Conservation (phyloP, 768 basidiomycete species). For the Pisolithus orientalis region DNA sequence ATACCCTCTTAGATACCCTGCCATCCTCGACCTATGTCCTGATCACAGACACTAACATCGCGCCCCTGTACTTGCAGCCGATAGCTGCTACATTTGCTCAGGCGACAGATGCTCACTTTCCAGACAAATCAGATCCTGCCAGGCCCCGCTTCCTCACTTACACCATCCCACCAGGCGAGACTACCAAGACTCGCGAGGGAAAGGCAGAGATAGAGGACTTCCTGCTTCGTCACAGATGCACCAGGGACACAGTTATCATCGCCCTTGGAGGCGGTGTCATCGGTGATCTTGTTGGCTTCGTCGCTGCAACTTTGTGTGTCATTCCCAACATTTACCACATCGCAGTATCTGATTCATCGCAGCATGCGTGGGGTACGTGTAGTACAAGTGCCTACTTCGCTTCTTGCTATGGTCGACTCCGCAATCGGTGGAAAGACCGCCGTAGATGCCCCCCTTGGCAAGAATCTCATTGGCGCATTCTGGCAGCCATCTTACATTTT, state of each 20-base stretch:
- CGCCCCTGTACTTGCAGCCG: constrained; percentile 63
- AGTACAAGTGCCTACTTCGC: constrained; percentile 93
- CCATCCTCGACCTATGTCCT: constrained; percentile 86
- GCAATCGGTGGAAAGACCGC: constrained; percentile 98
- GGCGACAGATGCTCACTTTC: constrained; percentile 22
- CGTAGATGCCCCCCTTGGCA: constrained; percentile 97
- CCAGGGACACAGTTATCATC: constrained; percentile 87
- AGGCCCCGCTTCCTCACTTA: constrained; percentile 69
- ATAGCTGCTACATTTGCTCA: constrained; percentile 63
- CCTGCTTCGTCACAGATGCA: constrained; percentile 80
- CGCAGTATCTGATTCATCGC: constrained; percentile 4
- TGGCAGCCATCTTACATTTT: constrained; percentile 98
- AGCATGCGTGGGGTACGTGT: constrained; percentile 98
- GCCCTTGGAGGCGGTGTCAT: constrained; percentile 97
- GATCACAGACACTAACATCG: constrained; percentile 89
- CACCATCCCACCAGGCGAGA: constrained; percentile 86
- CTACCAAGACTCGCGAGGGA: constrained; percentile 82
- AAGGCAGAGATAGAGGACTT: constrained; percentile 95
- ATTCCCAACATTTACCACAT: fast-evolving
- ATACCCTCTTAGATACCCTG: constrained; percentile 63
- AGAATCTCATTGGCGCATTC: constrained; percentile 97
- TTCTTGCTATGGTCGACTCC: constrained; percentile 98
- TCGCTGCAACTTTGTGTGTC: constrained; percentile 91
- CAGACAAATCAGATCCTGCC: constrained; percentile 12
- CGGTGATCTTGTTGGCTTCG: constrained; percentile 94